Evolutionary conservation across 208 protist species (phyloP).

Genomic region (Trypanosoma cruzi): DNA sequence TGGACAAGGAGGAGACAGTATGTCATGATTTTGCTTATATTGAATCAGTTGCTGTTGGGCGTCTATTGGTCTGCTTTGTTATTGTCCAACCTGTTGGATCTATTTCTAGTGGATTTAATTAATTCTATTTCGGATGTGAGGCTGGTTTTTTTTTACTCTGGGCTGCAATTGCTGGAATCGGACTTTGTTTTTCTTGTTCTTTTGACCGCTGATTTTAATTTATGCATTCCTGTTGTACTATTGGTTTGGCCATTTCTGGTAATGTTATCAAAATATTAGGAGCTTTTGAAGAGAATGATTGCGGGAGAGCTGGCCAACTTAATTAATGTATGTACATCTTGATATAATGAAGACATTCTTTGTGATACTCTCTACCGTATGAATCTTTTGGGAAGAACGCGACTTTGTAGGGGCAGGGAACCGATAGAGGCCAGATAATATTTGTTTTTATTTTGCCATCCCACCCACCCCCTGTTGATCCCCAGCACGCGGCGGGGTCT

Average conservation of each 20-base stretch:
- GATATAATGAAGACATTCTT: too few species aligned
- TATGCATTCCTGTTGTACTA: conserved; percentile 9
- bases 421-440: too few species aligned
- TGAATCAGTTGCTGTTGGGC: background rate
- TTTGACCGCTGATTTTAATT: conserved; percentile 3
- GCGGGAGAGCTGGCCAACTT: too few species aligned
- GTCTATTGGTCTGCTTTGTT: conserved; percentile 15
- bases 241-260: background rate
- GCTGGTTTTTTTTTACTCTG: conserved; percentile 7
- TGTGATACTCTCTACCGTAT: too few species aligned
- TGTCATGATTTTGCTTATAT: conserved; percentile 1
- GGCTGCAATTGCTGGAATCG: conserved; percentile 6
- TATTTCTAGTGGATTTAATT: conserved; percentile 16
- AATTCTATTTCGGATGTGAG: conserved; percentile 8
- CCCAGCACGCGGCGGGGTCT: too few species aligned
- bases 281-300: too few species aligned
- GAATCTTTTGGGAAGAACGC: too few species aligned
- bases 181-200: conserved; percentile 4
- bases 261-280: conserved; percentile 17
- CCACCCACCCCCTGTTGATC: too few species aligned
- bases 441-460: too few species aligned
- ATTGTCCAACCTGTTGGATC: conserved; percentile 9
- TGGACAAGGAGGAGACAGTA: conserved; percentile 21
- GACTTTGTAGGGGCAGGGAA: too few species aligned
- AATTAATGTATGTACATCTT: too few species aligned